A percentile compares a stretch with the other conserved stretches of the same genome.
Evolutionary conservation across 1,284 basidiomycete species (phyloP).

Genomic region (Irpex sp.): DNA sequence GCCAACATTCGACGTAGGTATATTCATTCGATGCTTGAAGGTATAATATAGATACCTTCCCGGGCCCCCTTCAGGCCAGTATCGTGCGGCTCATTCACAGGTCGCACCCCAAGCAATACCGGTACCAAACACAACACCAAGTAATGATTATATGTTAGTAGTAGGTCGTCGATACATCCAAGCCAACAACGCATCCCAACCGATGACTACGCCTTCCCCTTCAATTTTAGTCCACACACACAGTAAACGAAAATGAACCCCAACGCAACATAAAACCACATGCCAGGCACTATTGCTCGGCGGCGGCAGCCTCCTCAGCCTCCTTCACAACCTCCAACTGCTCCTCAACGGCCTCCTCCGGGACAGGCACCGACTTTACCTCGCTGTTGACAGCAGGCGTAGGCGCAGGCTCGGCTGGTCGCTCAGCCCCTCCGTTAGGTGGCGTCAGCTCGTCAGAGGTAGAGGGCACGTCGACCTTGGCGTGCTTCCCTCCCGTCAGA

Average conservation of each 20-base stretch:
- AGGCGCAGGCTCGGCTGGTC: constrained; percentile 43
- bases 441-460: constrained; percentile 30
- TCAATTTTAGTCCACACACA: too few species aligned
- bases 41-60: too few species aligned
- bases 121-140: neutral
- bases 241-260: too few species aligned
- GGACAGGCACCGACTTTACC: constrained; percentile 26
- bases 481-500: constrained; percentile 45
- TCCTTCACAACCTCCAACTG: constrained; percentile 47
- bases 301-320: constrained; percentile 27
- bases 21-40: too few species aligned
- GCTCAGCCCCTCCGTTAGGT: constrained; percentile 45
- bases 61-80: too few species aligned
- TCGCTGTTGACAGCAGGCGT: constrained; percentile 36
- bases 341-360: constrained; percentile 40
- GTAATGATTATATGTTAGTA: neutral
- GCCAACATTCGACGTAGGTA: too few species aligned
- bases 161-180: neutral
- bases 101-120: too few species aligned
- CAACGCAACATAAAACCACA: neutral
- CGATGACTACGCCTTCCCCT: too few species aligned
- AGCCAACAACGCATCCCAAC: neutral
- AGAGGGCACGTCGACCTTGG: constrained; percentile 40
- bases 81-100: too few species aligned
- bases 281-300: constrained; percentile 14